These are phyloP conservation scores for Penicillium expansum DNA, from an alignment of 2,329 filamentous ascomycete genomes.

Conservation along the genomic window DNA sequence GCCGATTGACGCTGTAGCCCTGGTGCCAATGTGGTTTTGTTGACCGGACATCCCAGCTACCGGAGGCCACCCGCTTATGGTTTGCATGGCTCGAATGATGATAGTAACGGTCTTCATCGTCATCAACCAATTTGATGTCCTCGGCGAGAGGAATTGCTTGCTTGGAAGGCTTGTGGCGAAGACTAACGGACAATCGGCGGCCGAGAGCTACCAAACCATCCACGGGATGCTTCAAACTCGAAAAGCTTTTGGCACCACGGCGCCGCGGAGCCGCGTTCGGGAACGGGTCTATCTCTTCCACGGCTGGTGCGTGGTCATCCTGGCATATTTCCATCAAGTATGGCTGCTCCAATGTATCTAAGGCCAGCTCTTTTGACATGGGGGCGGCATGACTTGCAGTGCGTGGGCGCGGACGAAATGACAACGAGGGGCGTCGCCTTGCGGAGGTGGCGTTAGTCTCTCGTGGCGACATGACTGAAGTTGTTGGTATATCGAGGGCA, in stretches of 20 bases:
- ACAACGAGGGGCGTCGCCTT: slow-evolving; percentile 40
- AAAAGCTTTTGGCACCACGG: slow-evolving; percentile 43
- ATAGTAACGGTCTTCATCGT: slow-evolving; percentile 16
- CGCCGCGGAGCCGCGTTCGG: slow-evolving; percentile 33
- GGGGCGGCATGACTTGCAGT: slow-evolving; percentile 33
- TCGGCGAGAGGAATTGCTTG: slow-evolving; percentile 17
- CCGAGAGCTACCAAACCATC: slow-evolving; percentile 42
- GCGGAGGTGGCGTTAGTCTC: slow-evolving; percentile 30
- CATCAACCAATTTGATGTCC: slow-evolving; percentile 11
- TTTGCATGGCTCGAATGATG: slow-evolving; percentile 14
- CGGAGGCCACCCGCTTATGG: slow-evolving; percentile 23
- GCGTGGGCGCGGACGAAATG: slow-evolving; percentile 37
- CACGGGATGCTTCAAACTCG: slow-evolving; percentile 42
- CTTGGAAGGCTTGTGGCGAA: slow-evolving; percentile 39
- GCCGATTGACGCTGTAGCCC: slow-evolving; percentile 33
- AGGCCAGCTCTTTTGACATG: slow-evolving; percentile 20
- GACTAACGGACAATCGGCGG: slow-evolving; percentile 41
- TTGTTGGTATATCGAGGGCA: slow-evolving; percentile 5
- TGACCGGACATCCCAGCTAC: slow-evolving; percentile 25
- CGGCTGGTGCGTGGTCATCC: slow-evolving; percentile 24
- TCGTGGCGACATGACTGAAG: slow-evolving; percentile 31
- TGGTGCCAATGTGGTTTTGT: slow-evolving; percentile 27
- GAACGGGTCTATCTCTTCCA: slow-evolving; percentile 36
- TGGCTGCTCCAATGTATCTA: slow-evolving; percentile 26
- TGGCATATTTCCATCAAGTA: slow-evolving; percentile 24